Percentiles rank a stretch among this genome's conserved stretches.
phyloP scores from a whole-genome alignment of 768 basidiomycete genomes.

The Sistotremastrum suecicum region DNA sequence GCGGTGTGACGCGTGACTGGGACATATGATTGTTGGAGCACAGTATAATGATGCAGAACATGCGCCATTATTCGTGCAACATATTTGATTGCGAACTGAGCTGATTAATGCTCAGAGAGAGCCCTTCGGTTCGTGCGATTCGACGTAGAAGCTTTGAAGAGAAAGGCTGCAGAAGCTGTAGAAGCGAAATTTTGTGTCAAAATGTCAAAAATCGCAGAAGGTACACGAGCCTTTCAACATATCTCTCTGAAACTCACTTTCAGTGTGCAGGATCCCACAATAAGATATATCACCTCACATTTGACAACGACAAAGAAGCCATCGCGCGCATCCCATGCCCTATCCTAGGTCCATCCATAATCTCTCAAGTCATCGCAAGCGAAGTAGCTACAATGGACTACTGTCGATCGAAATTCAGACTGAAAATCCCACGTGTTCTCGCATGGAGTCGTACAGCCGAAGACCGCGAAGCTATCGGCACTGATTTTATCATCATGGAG shows the following conservation, averaged over 20 bases:
- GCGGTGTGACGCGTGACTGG: no score
- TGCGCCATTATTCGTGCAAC: no score
- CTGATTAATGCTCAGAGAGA: background rate
- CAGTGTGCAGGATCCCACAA: no score
- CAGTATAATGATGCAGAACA: no score
- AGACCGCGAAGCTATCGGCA: conserved; percentile 13
- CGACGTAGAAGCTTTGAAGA: conserved; percentile 5
- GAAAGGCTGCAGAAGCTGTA: conserved; percentile 4
- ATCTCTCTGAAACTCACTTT: no score
- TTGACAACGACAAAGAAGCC: conserved; percentile 9
- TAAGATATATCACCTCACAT: conserved; percentile 3
- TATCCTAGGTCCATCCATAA: conserved; percentile 9
- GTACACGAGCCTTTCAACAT: no score
- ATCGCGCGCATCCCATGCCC: conserved; percentile 10
- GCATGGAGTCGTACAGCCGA: conserved; percentile 15
- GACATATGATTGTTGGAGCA: no score
- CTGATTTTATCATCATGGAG: conserved; percentile 24
- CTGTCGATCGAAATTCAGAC: conserved; percentile 11
- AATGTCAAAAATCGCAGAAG: conserved; percentile 4
- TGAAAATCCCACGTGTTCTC: conserved; percentile 18
- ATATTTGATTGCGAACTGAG: no score
- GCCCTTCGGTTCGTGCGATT: conserved; percentile 6
- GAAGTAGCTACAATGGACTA: conserved; percentile 25
- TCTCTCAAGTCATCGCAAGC: conserved; percentile 18
- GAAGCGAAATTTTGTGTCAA: conserved; percentile 4